Evolutionary conservation across 768 basidiomycete genomes (phyloP), one percentile per base, ranked within the genome.

Genomic region (Lentinula raphanica): DNA sequence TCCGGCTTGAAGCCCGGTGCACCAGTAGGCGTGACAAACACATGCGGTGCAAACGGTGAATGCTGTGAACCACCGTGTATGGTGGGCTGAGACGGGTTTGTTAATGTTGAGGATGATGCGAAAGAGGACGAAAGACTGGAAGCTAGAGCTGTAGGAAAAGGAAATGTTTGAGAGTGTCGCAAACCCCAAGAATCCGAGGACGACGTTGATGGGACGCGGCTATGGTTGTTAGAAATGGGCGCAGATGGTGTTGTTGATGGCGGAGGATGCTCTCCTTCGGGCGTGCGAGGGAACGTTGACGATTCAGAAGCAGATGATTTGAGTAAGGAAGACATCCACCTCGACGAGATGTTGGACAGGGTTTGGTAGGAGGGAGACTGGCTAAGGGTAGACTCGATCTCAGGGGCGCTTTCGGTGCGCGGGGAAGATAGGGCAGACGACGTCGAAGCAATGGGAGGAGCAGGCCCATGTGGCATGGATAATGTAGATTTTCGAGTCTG

Each of bases 1-100:
- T 89, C 88, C 0, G 88, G 88, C 13, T 70, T 75, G 63, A 87
- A 92, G 5, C 90, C 92, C 0, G 92, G 92, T 0, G 92, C 92
- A n/a, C 92, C 85, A 53, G 66, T 72, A 1, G 79, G 76, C 2
- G 80, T 73, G 0, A 71, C 61, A 58, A 75, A 73, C 23, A 59
- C 36, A 45, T 70, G 67, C 31, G 75, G 72, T 0, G 86, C 78
- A 49, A 80, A 83, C 0, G 79, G 78, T 9, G 78, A 69, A 27
- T 56, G 17, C 27, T 61, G 60, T 38, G 58, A 46, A 11, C 28
- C 49, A 11, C 21, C 13, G 46, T 53, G 45, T 59, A 54, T 32
- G 42, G 60, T 13, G 65, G 62, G 19, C 64, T 58, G 44, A 70
- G 65, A n/a, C 9, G 56, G 15, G 55, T n/a, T 57, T 7, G 56